A percentile compares a stretch with the other conserved stretches of the same genome.
Conservation (phyloP, 2,329 filamentous ascomycete genomes). For the Bipolaris victoriae region DNA sequence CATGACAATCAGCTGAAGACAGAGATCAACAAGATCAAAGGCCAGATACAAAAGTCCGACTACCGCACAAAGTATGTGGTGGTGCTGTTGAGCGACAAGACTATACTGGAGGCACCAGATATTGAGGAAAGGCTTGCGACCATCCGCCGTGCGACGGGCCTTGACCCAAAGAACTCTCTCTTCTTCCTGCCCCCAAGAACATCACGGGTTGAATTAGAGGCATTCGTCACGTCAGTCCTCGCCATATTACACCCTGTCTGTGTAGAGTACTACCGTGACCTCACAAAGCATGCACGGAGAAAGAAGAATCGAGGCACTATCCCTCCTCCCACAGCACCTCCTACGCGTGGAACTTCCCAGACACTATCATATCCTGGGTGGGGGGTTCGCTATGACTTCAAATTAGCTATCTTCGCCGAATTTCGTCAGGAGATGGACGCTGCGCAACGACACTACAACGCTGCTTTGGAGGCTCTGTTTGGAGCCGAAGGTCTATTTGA, state of each 20-base stretch:
- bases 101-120: conserved; percentile 62
- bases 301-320: conserved; percentile 81
- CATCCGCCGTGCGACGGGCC: conserved; percentile 77
- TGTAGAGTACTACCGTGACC: conserved; percentile 89
- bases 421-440: conserved; percentile 92
- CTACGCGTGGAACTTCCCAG: conserved; percentile 82
- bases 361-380: conserved; percentile 84
- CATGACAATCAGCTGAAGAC: conserved; percentile 86
- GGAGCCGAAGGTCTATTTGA: conserved; percentile 81
- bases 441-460: conserved; percentile 83
- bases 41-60: conserved; percentile 69
- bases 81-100: conserved; percentile 76
- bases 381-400: conserved; percentile 95
- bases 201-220: conserved; percentile 72
- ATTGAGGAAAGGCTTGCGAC: conserved; percentile 78
- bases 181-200: conserved; percentile 82
- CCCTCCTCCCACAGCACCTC: conserved; percentile 81
- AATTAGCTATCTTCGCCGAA: conserved; percentile 87
- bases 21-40: conserved; percentile 80
- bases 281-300: conserved; percentile 88
- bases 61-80: conserved; percentile 81
- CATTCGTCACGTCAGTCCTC: conserved; percentile 76
- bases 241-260: conserved; percentile 74
- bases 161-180: conserved; percentile 80
- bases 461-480: conserved; percentile 83